phyloP scores from a whole-genome alignment of 148 eudicot genomes.

The Rhododendron molle region DNA sequence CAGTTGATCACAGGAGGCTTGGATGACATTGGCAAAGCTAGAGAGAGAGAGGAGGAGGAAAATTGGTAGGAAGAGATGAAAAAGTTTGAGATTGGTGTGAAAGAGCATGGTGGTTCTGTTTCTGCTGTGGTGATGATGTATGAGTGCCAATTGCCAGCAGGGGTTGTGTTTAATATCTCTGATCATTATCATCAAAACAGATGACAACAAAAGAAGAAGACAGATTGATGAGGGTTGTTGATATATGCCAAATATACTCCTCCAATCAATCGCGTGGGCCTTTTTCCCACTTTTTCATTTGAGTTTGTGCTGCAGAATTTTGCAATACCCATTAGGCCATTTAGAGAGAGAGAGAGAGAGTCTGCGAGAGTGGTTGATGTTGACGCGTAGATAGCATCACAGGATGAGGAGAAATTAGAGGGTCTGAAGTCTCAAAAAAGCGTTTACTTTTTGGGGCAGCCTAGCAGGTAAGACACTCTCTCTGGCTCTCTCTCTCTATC shows the following conservation, averaged over 20 bases:
- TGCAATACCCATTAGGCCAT: constrained; percentile 3
- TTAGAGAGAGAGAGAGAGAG: neutral
- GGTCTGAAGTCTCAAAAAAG: neutral
- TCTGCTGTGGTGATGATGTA: neutral
- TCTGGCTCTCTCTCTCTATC: neutral
- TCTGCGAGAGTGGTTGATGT: constrained; percentile 15
- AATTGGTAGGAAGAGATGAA: constrained; percentile 1
- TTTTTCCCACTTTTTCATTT: constrained; percentile 31
- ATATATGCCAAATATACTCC: constrained; percentile 18
- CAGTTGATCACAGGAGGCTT: constrained; percentile 34
- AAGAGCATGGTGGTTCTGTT: constrained; percentile 40
- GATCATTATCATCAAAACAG: constrained; percentile 26
- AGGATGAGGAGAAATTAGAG: too few species aligned
- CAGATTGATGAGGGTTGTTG: constrained; percentile 16
- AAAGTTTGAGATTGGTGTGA: constrained; percentile 11
- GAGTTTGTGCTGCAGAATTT: constrained; percentile 29
- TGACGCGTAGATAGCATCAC: neutral
- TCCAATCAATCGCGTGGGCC: constrained; percentile 47
- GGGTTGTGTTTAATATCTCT: constrained; percentile 15
- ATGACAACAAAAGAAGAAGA: constrained; percentile 23
- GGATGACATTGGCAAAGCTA: constrained; percentile 24
- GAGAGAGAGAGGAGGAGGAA: constrained; percentile 9
- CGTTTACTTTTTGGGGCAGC: constrained; percentile 25
- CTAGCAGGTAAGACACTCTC: neutral
- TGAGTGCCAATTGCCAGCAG: constrained; percentile 11